Conservation (phyloP, 306 rosid genomes). For the Comarum palustre region DNA sequence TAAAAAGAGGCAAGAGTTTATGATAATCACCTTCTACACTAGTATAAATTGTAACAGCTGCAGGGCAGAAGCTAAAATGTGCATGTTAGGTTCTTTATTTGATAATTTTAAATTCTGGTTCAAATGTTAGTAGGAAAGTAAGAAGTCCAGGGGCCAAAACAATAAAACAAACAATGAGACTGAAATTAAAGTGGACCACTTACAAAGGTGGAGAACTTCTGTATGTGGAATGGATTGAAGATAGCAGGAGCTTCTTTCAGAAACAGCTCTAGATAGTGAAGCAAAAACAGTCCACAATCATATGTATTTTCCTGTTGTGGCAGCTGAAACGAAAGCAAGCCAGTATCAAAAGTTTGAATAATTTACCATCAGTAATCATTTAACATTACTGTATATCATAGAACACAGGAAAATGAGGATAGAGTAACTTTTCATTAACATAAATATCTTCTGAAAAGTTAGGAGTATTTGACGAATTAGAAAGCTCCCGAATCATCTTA, state of each 20-base stretch:
- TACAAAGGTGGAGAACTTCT: constrained; percentile 72
- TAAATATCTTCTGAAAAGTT: neutral
- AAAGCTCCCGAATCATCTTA: too few species aligned
- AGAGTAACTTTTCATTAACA: neutral
- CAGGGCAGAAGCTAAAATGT: neutral
- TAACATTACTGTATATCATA: neutral
- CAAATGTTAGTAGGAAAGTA: neutral
- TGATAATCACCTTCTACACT: neutral
- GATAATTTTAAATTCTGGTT: neutral
- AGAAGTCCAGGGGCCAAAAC: neutral
- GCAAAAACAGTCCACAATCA: constrained; percentile 91
- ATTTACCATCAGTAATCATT: neutral
- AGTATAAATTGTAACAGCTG: neutral
- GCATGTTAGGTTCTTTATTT: neutral
- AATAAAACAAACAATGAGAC: neutral
- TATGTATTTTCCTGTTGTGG: constrained; percentile 93
- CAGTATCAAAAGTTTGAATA: constrained; percentile 12
- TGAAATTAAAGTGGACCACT: constrained; percentile 37
- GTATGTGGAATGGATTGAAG: constrained; percentile 71
- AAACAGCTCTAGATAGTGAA: constrained; percentile 91
- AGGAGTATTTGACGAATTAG: neutral
- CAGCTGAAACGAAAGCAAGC: constrained; percentile 50
- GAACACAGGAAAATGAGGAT: neutral
- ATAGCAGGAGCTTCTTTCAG: constrained; percentile 68
- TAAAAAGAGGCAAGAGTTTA: neutral